Conservation (phyloP, 2,329 filamentous ascomycete genomes). For the Myrmaecium sp. region DNA sequence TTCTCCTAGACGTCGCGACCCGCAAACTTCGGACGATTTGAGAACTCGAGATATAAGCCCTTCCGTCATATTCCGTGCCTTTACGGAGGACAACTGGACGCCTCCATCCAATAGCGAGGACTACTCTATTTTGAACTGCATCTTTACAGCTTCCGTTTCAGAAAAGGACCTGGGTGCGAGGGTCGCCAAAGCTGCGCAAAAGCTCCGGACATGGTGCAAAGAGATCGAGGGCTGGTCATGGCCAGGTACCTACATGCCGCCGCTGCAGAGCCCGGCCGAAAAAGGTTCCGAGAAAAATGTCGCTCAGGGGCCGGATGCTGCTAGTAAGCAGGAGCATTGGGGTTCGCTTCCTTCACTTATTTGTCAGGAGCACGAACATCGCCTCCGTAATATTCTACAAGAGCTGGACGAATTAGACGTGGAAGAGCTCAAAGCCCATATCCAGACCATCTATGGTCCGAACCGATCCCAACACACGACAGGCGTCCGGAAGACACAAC, state of each 20-base stretch:
- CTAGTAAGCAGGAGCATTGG: slow-evolving; percentile 38
- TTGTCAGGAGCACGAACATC: slow-evolving; percentile 50
- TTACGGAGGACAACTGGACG: slow-evolving; percentile 26
- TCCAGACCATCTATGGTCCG: slow-evolving; percentile 59
- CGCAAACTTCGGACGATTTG: too few species aligned
- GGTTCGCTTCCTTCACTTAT: slow-evolving; percentile 53
- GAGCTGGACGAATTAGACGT: slow-evolving; percentile 55
- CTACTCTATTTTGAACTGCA: slow-evolving; percentile 31
- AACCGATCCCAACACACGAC: slow-evolving; percentile 29
- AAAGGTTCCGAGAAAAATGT: slow-evolving; percentile 5
- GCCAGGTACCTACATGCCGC: slow-evolving; percentile 32
- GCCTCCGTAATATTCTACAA: slow-evolving; percentile 56
- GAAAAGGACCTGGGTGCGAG: slow-evolving; percentile 57
- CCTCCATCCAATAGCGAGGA: slow-evolving; percentile 24
- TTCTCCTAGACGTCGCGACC: too few species aligned
- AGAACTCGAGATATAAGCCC: too few species aligned
- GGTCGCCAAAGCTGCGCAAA: slow-evolving; percentile 52
- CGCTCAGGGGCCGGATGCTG: slow-evolving; percentile 5
- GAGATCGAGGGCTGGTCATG: slow-evolving; percentile 50
- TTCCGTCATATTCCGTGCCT: slow-evolving; percentile 24
- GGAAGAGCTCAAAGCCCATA: slow-evolving; percentile 78
- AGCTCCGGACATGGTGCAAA: slow-evolving; percentile 57
- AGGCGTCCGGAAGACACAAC: slow-evolving; percentile 22
- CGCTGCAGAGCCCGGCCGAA: slow-evolving; percentile 6
- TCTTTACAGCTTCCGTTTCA: slow-evolving; percentile 43